phyloP scores from a whole-genome alignment of 2,329 filamentous ascomycete species.

The Xylaria digitata region DNA sequence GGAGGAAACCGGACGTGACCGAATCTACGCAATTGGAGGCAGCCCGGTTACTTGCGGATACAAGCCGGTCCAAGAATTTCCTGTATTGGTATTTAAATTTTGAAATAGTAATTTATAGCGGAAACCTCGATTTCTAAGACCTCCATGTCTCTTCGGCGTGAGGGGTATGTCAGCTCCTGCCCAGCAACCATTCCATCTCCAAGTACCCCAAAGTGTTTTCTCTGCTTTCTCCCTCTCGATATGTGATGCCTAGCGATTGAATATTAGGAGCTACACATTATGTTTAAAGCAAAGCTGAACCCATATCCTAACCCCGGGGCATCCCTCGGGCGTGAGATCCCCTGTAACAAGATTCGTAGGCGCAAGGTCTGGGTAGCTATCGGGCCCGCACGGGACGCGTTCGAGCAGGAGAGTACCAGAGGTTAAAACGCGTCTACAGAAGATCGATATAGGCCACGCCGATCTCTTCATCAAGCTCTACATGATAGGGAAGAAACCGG shows the following conservation, averaged over 20 bases:
- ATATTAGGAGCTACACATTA: too few relatives aligned
- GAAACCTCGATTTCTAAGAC: not conserved
- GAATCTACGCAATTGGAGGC: too few relatives aligned
- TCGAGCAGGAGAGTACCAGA: not conserved
- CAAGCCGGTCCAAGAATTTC: too few relatives aligned
- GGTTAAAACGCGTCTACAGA: not conserved
- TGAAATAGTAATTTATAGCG: not conserved
- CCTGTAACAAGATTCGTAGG: not conserved
- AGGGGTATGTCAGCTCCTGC: not conserved
- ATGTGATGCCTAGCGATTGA: not conserved
- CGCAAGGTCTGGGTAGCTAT: not conserved
- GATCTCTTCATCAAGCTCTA: constrained; percentile 2
- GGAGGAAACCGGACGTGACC: too few relatives aligned
- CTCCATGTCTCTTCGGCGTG: not conserved
- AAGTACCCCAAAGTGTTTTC: not conserved
- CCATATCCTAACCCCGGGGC: not conserved
- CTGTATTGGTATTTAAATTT: too few relatives aligned
- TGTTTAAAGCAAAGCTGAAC: not conserved
- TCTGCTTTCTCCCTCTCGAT: not conserved
- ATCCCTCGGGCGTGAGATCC: not conserved
- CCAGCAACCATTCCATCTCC: not conserved
- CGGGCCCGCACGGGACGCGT: not conserved
- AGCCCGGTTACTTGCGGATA: too few relatives aligned
- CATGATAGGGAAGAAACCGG: not conserved
- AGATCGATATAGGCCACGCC: not conserved